These are phyloP conservation scores for Cercospora sesami DNA, from an alignment of 2,329 filamentous ascomycete species.

Conservation along the genomic window DNA sequence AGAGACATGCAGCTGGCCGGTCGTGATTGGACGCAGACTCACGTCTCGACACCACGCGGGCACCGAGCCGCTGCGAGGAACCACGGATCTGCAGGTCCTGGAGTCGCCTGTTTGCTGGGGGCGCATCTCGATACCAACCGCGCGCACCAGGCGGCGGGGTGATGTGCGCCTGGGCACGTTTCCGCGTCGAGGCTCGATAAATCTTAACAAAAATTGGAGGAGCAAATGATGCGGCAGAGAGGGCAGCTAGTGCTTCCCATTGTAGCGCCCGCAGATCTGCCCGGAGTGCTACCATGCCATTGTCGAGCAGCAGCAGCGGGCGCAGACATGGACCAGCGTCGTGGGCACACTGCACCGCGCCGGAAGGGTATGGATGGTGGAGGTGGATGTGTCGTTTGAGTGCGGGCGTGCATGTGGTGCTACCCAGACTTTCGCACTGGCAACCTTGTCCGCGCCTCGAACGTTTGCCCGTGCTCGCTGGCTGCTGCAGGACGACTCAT, in stretches of 20 bases:
- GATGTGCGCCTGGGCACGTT: neutral
- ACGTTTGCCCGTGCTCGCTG: neutral
- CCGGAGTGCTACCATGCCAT: neutral
- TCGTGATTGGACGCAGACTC: neutral
- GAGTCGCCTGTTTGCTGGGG: neutral
- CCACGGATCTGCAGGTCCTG: slow-evolving; percentile 5
- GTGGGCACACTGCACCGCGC: neutral
- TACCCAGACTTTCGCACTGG: neutral
- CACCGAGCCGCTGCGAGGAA: neutral
- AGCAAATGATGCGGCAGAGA: neutral
- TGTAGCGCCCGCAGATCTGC: neutral
- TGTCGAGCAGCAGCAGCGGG: neutral
- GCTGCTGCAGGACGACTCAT: slow-evolving; percentile 13
- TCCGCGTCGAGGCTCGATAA: neutral
- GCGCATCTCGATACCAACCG: neutral
- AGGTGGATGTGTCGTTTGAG: neutral
- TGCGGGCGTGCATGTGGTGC: slow-evolving; percentile 1
- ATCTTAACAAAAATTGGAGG: neutral
- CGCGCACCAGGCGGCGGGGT: neutral
- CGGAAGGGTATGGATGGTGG: neutral
- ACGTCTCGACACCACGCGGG: slow-evolving; percentile 9
- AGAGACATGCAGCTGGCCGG: neutral
- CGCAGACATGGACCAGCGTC: neutral
- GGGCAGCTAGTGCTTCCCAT: neutral
- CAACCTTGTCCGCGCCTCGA: slow-evolving; percentile 5